Conservation (phyloP, 306 rosid genomes). For the Mimosa bimucronata region DNA sequence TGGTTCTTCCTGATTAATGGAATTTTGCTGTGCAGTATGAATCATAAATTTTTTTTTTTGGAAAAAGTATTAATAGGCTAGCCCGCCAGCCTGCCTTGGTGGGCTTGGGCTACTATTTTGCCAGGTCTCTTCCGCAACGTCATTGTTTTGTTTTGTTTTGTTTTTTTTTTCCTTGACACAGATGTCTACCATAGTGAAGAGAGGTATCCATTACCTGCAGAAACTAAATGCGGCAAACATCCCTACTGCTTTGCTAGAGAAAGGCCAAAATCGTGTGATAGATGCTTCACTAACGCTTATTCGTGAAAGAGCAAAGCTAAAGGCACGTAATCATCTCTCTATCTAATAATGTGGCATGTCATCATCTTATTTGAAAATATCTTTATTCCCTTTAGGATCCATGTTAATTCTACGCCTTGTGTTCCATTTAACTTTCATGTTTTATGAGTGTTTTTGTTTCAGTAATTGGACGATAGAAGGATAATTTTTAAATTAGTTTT, state of each 20-base stretch:
- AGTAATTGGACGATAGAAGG: constrained; percentile 19
- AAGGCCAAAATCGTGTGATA: constrained; percentile 82
- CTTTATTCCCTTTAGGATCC: constrained; percentile 13
- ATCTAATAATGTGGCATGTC: constrained; percentile 44
- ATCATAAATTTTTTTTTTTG: too few species aligned
- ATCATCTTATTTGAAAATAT: not conserved
- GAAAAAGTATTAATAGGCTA: too few species aligned
- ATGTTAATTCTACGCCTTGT: not conserved
- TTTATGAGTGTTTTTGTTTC: constrained; percentile 20
- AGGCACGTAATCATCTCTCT: constrained; percentile 51
- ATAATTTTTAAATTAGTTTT: constrained; percentile 25
- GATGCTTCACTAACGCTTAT: constrained; percentile 97
- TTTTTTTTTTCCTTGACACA: constrained; percentile 35
- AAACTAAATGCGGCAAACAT: constrained; percentile 64
- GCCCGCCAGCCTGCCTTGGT: too few species aligned
- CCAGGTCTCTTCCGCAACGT: too few species aligned
- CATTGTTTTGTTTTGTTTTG: constrained; percentile 25
- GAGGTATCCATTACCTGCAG: constrained; percentile 67
- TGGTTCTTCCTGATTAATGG: too few species aligned
- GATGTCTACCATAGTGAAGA: constrained; percentile 57
- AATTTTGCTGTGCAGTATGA: too few species aligned
- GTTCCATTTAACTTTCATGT: not conserved
- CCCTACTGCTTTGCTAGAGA: constrained; percentile 59
- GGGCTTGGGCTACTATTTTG: too few species aligned
- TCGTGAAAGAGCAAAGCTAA: constrained; percentile 92